A percentile compares a stretch with the other conserved stretches of the same genome.
phyloP scores from a whole-genome alignment of 73 alveolate genomes.

The Paramecium primaurelia region DNA sequence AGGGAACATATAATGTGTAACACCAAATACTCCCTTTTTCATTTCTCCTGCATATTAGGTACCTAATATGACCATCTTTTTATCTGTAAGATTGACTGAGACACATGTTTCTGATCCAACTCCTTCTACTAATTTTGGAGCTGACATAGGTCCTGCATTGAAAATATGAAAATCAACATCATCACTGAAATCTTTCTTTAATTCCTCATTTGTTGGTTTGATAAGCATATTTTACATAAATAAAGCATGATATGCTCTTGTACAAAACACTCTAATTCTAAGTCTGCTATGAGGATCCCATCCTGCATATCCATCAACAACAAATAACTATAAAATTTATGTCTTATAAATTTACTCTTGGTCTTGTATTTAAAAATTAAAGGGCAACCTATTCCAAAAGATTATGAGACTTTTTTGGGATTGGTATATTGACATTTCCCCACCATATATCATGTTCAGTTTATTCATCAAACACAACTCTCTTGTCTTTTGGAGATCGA shows the following conservation, averaged over 20 bases:
- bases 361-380: constrained; percentile 71
- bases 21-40: constrained; percentile 94
- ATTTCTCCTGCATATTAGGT: constrained; percentile 96
- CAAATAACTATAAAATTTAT: constrained; percentile 50
- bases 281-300: constrained; percentile 93
- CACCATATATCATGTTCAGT: constrained; percentile 83
- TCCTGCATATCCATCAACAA: constrained; percentile 94
- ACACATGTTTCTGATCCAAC: constrained; percentile 90
- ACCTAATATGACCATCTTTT: constrained; percentile 89
- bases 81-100: constrained; percentile 73
- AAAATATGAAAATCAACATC: constrained; percentile 76
- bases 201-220: constrained; percentile 80
- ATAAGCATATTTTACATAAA: constrained; percentile 96
- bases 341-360: constrained; percentile 50
- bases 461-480: constrained; percentile 73
- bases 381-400: constrained; percentile 72
- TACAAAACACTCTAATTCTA: constrained; percentile 78
- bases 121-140: constrained; percentile 80
- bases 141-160: constrained; percentile 93
- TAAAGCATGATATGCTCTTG: constrained; percentile 94
- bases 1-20: constrained; percentile 93
- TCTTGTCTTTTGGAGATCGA: constrained; percentile 84
- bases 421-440: constrained; percentile 87
- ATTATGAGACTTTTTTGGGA: constrained; percentile 71
- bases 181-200: constrained; percentile 64